A percentile compares a stretch with the other conserved stretches of the same genome.
Evolutionary conservation across 2,329 filamentous ascomycete species (phyloP).

Genomic region (Helotiales sp.): DNA sequence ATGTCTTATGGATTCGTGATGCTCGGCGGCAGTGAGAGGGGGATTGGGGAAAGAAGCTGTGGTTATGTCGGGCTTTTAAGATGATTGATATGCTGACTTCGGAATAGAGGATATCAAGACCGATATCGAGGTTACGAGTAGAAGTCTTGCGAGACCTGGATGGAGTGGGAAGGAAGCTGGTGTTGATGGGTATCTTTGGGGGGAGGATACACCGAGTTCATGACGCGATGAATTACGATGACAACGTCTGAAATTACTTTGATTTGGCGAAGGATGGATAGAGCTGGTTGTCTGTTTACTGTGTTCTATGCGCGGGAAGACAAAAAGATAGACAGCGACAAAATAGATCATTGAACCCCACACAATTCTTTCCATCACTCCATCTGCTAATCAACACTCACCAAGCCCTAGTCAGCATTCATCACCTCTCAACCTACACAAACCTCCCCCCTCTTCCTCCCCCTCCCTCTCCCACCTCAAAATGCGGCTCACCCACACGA

Average conservation of each 20-base stretch:
- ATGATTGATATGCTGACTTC: neutral
- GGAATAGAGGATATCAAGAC: constrained; percentile 72
- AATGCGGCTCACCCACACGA: no score
- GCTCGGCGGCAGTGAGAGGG: neutral
- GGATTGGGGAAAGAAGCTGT: no score
- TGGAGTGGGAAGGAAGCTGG: constrained; percentile 44
- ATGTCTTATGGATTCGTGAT: neutral
- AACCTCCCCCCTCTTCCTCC: no score
- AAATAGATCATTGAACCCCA: no score
- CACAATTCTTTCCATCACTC: no score
- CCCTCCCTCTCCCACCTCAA: no score
- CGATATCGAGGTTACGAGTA: constrained; percentile 80
- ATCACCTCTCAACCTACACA: no score
- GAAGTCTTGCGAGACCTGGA: constrained; percentile 65
- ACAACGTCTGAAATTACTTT: neutral
- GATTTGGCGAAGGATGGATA: neutral
- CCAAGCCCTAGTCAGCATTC: no score
- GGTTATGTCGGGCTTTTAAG: no score
- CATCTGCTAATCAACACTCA: no score
- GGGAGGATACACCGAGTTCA: neutral
- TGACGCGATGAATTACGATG: neutral
- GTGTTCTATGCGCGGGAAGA: no score
- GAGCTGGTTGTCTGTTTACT: neutral
- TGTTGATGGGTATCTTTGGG: neutral
- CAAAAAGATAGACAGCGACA: no score